Percentiles rank a stretch among this genome's conserved stretches.
These are phyloP conservation scores for Wickerhamomyces xylosicus DNA, from an alignment of 805 yeast genomes.

Conservation along the genomic window DNA sequence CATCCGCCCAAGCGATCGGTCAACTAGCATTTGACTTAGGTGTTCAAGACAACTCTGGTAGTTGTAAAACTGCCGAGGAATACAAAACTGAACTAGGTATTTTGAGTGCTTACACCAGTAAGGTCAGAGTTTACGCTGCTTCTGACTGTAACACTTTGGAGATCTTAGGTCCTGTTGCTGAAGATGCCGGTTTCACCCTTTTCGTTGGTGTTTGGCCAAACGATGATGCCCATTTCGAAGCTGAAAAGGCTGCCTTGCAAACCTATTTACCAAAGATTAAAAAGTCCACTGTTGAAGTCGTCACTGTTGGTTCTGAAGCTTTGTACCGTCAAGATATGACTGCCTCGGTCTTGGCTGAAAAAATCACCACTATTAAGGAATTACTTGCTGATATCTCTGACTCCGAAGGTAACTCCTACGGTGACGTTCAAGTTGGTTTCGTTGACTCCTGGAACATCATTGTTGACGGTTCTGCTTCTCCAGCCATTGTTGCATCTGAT, in stretches of 20 bases:
- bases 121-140: slow-evolving; percentile 80
- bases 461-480: slow-evolving; percentile 64
- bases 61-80: slow-evolving; percentile 67
- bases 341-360: slow-evolving; percentile 60
- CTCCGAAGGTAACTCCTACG: slow-evolving; percentile 71
- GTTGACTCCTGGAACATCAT: slow-evolving; percentile 94
- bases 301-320: slow-evolving; percentile 94
- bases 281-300: slow-evolving; percentile 55
- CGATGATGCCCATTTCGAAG: slow-evolving; percentile 65
- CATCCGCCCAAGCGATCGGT: slow-evolving; percentile 49
- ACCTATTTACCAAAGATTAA: slow-evolving; percentile 65
- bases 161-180: slow-evolving; percentile 80
- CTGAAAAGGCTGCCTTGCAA: slow-evolving; percentile 65
- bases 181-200: slow-evolving; percentile 61
- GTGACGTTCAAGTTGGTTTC: slow-evolving; percentile 71
- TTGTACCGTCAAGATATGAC: slow-evolving; percentile 83
- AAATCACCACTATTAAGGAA: slow-evolving; percentile 52
- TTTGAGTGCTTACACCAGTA: slow-evolving; percentile 47
- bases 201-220: slow-evolving; percentile 93
- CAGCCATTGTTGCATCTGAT: slow-evolving; percentile 76
- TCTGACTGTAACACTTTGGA: slow-evolving; percentile 90
- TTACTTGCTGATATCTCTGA: slow-evolving; percentile 56
- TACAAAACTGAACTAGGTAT: slow-evolving; percentile 57
- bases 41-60: slow-evolving; percentile 62
- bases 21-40: slow-evolving; percentile 82